Evolutionary conservation across 345 rosid genomes (phyloP).

Genomic region (Erucastrum elatum): DNA sequence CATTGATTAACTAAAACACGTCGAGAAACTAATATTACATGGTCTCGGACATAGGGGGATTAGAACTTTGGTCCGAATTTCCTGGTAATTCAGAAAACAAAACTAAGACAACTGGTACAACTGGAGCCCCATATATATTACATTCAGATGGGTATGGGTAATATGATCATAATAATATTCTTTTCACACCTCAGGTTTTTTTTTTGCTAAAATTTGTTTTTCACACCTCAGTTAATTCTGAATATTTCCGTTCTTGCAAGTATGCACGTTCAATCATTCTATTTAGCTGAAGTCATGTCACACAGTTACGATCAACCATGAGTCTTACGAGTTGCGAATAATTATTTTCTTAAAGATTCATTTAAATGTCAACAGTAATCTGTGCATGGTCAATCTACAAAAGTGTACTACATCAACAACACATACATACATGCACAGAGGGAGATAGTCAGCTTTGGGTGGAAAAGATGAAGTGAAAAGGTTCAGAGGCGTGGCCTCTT

Average conservation of each 20-base stretch:
- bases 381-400: conserved; percentile 35
- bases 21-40: too few species aligned
- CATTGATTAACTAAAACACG: background rate
- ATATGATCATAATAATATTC: too few species aligned
- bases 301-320: background rate
- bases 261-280: conserved; percentile 8
- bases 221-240: background rate
- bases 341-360: background rate
- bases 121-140: too few species aligned
- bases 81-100: too few species aligned
- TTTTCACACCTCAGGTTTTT: too few species aligned
- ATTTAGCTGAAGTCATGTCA: background rate
- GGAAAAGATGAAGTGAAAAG: conserved; percentile 42
- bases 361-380: conserved; percentile 14
- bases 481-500: conserved; percentile 41
- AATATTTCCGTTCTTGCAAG: conserved; percentile 1
- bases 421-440: conserved; percentile 29
- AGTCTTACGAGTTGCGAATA: background rate
- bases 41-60: too few species aligned
- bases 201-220: too few species aligned
- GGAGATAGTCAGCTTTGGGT: conserved; percentile 34
- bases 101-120: too few species aligned
- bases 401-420: conserved; percentile 19
- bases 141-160: too few species aligned
- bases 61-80: too few species aligned